Base-by-base conservation (phyloP, 2,329 filamentous ascomycete species). In the Verticillium klebahnii region DNA sequence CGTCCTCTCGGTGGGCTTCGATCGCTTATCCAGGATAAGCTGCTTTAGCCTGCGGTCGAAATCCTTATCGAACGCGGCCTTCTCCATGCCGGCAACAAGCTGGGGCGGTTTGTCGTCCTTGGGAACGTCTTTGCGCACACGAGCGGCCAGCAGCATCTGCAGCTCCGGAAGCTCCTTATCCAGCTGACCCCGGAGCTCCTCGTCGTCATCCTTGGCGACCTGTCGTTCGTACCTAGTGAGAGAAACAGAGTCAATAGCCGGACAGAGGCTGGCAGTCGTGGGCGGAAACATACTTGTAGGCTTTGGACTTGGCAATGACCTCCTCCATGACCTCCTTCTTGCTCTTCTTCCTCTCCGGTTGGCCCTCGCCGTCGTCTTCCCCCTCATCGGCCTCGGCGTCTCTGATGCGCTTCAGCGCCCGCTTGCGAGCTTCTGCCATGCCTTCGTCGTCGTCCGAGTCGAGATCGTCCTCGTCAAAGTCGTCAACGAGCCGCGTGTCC, bases 281-380 rank as follows among this genome's bases (percentile, higher is more conserved):
- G n/a, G 17, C 39, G 2, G n/a, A 32, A 17, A 58, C 56, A 32
- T 59, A 59, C 77, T 97, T 98, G 83, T 97, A 85, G 65, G 91
- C 82, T 73, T 99, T 99, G 1, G 94, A 98, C 77, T 99, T 99
- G 64, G 93, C 92, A 67, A 99, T 97, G 64, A 99, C 84, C 75
- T 99, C 96, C 70, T 97, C 90, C 92, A 98, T 97, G 58, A 99
- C 91, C 75, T 99, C 95, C 60, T 95, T 91, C 77, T 97, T 98
- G 3, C 89, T 89, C 80, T 97, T 99, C 75, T 97, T 97, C 63
- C 89, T 85, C 69, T 94, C 90, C 0, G 92, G 93, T 65, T 88
- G 79, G 23, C 81, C 81, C 39, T 82, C 81, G 6, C 80, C 80
- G 3, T 77, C 79, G 2, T 79, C 82, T n/a, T 76, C 79, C 6